Conservation (phyloP, 176 grass and related monocot genomes). For the Hyparrhenia diplandra region DNA sequence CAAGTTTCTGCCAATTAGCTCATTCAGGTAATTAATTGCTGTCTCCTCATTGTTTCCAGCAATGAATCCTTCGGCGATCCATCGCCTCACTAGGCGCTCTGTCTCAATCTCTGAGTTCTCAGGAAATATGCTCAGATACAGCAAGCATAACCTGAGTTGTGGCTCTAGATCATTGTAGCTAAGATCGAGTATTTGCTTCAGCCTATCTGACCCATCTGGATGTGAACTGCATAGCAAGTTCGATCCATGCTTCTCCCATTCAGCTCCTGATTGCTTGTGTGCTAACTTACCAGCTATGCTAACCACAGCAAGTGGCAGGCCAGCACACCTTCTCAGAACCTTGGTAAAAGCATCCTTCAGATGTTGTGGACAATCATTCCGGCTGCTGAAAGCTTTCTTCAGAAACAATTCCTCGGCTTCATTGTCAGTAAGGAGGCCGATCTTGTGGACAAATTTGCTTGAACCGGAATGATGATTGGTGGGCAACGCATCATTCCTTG, state of each 20-base stretch:
- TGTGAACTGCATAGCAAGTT: neutral
- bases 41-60: neutral
- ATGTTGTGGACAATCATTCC: neutral
- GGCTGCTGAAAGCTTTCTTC: neutral
- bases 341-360: neutral
- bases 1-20: conserved; percentile 34
- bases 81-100: conserved; percentile 30
- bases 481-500: conserved; percentile 25
- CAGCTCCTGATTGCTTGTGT: neutral
- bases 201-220: neutral
- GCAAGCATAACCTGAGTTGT: conserved; percentile 20
- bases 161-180: conserved; percentile 26
- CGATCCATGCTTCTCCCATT: neutral
- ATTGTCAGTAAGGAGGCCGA: neutral
- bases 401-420: conserved; percentile 18
- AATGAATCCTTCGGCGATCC: conserved; percentile 25
- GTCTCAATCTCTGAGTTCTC: conserved; percentile 9
- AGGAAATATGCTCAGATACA: conserved; percentile 37
- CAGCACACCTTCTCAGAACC: conserved; percentile 16
- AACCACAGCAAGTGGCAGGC: conserved; percentile 31
- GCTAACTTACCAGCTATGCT: neutral
- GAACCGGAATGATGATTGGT: neutral
- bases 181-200: conserved; percentile 30
- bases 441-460: neutral
- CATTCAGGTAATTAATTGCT: conserved; percentile 15